phyloP scores from a whole-genome alignment of 225 moss, liverwort and hornwort genomes.

The Physcomitrellopsis africana region DNA sequence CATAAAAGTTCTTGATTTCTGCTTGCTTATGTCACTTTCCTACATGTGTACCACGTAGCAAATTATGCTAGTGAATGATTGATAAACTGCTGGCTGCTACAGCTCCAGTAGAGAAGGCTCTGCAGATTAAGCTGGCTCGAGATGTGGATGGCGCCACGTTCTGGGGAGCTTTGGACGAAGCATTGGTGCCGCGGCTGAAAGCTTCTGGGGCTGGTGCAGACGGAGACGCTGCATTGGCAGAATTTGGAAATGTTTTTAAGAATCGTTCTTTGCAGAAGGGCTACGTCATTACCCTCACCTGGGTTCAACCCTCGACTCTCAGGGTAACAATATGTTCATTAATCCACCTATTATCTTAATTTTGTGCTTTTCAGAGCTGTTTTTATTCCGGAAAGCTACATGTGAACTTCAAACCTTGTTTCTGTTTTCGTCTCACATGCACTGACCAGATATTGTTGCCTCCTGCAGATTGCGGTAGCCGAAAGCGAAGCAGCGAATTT shows the following conservation, averaged over 20 bases:
- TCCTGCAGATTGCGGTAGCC: conserved; percentile 45
- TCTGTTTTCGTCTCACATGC: background rate
- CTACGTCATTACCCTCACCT: conserved; percentile 54
- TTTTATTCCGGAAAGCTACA: background rate
- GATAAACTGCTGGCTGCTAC: conserved; percentile 12
- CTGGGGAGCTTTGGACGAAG: conserved; percentile 72
- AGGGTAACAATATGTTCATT: conserved; percentile 27
- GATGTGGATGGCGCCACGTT: conserved; percentile 68
- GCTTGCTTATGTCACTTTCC: background rate
- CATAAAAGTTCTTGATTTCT: background rate
- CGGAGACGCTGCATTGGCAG: conserved; percentile 48
- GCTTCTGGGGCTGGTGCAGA: conserved; percentile 40
- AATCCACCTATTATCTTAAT: background rate
- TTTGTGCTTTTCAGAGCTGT: background rate
- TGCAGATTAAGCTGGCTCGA: conserved; percentile 63
- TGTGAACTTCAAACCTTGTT: conserved; percentile 1
- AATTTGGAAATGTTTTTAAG: conserved; percentile 56
- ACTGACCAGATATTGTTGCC: background rate
- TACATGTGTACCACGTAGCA: background rate
- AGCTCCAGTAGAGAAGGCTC: conserved; percentile 61
- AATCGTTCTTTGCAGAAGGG: conserved; percentile 52
- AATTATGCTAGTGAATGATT: background rate
- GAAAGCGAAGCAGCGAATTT: conserved; percentile 21
- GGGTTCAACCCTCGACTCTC: conserved; percentile 56
- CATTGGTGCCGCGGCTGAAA: conserved; percentile 65